Conservation (phyloP, 306 rosid genomes). For the Mimosa pudica region DNA sequence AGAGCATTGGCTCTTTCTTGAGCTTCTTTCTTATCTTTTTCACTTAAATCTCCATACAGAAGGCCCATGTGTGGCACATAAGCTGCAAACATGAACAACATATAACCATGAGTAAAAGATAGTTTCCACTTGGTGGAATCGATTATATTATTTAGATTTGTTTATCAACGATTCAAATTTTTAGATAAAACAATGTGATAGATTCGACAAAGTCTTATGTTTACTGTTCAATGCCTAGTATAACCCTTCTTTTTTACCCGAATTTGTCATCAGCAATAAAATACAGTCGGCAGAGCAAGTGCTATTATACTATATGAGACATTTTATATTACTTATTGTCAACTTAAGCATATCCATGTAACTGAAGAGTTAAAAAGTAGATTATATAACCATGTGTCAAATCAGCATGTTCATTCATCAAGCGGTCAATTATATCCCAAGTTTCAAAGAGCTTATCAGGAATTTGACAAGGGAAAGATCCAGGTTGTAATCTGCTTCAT, state of each 20-base stretch:
- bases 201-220: no score
- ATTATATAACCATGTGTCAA: no score
- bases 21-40: constrained; percentile 76
- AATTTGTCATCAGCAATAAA: no score
- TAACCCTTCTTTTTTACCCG: no score
- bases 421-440: neutral
- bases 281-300: neutral
- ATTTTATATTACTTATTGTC: neutral
- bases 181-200: no score
- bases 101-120: constrained; percentile 4
- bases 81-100: constrained; percentile 49
- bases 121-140: neutral
- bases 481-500: no score
- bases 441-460: neutral
- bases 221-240: no score
- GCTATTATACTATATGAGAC: neutral
- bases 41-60: constrained; percentile 64
- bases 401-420: neutral
- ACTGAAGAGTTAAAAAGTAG: neutral
- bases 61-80: constrained; percentile 89
- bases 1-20: constrained; percentile 55
- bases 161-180: no score
- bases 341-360: neutral
- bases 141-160: no score
- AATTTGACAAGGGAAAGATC: neutral